Conservation (phyloP, 352 stramenopile species). For the Phytophthora fragariae region DNA sequence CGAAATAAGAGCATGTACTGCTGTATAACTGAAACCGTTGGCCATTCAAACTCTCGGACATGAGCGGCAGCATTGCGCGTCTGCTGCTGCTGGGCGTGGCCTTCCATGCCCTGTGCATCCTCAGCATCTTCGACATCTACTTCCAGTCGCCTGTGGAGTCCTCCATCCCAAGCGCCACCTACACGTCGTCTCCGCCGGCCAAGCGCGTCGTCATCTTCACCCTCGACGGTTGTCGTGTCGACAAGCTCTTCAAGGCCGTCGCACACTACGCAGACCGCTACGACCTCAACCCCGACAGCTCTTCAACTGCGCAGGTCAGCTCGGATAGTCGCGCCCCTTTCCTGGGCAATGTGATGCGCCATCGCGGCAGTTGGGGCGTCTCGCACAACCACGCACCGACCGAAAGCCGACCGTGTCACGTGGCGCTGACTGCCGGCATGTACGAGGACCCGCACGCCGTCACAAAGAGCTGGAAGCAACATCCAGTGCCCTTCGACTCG, state of each 20-base stretch:
- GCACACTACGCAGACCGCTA: constrained; percentile 29
- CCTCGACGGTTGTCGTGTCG: constrained; percentile 80
- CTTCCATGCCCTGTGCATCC: constrained; percentile 83
- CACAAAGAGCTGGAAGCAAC: constrained; percentile 81
- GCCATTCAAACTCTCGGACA: neutral
- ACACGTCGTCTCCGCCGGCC: constrained; percentile 49
- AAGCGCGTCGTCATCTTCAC: constrained; percentile 83
- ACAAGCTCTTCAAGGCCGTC: constrained; percentile 81
- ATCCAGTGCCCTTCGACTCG: constrained; percentile 87
- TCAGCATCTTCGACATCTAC: constrained; percentile 91
- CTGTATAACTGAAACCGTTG: constrained; percentile 1
- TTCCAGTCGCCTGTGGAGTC: constrained; percentile 82
- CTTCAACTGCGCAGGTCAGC: neutral
- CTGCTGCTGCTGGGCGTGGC: constrained; percentile 76
- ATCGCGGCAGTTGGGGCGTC: constrained; percentile 77
- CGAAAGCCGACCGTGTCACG: constrained; percentile 82
- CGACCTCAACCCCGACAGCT: constrained; percentile 18
- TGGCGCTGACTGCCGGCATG: constrained; percentile 87
- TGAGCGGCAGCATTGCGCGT: constrained; percentile 21
- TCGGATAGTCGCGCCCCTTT: constrained; percentile 59
- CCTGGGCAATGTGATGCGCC: constrained; percentile 68
- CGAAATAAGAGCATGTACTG: neutral
- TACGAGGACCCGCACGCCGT: constrained; percentile 89
- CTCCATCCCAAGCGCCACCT: constrained; percentile 56
- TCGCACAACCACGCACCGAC: constrained; percentile 88